A percentile compares a stretch with the other conserved stretches of the same genome.
Evolutionary conservation across 768 basidiomycete genomes (phyloP).

Genomic region (Russula sp.): DNA sequence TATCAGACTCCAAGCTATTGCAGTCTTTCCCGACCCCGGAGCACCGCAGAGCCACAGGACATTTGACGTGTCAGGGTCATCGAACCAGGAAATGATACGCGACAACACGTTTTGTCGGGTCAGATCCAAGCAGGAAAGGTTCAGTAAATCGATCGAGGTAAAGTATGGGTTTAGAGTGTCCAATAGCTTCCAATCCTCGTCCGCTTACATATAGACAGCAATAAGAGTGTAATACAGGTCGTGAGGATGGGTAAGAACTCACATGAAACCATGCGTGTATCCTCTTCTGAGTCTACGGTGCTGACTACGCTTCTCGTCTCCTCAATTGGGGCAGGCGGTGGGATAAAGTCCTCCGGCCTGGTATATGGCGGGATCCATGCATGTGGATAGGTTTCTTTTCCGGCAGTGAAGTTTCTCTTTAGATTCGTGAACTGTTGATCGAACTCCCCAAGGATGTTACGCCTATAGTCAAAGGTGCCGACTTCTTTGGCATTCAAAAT

Average conservation of each 20-base stretch:
- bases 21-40: slow-evolving; percentile 17
- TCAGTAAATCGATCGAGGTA: background rate
- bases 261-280: background rate
- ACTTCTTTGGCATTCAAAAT: too few relatives aligned
- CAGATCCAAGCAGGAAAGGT: background rate
- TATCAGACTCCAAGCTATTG: slow-evolving; percentile 13
- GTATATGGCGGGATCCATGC: background rate
- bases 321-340: background rate
- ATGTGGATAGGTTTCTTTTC: background rate
- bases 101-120: slow-evolving; percentile 1
- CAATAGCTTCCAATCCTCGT: slow-evolving; percentile 2
- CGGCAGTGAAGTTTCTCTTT: slow-evolving; percentile 8
- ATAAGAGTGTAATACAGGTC: background rate
- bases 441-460: background rate
- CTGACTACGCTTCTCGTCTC: slow-evolving; percentile 1
- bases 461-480: too few relatives aligned
- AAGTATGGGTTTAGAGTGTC: background rate
- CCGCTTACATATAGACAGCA: background rate
- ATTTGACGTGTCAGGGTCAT: slow-evolving; percentile 4
- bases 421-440: background rate
- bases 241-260: background rate
- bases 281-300: background rate
- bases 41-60: slow-evolving; percentile 17
- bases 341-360: background rate
- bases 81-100: slow-evolving; percentile 7